phyloP scores from a whole-genome alignment of 2,329 filamentous ascomycete genomes.

The Pyricularia pennisetigena region DNA sequence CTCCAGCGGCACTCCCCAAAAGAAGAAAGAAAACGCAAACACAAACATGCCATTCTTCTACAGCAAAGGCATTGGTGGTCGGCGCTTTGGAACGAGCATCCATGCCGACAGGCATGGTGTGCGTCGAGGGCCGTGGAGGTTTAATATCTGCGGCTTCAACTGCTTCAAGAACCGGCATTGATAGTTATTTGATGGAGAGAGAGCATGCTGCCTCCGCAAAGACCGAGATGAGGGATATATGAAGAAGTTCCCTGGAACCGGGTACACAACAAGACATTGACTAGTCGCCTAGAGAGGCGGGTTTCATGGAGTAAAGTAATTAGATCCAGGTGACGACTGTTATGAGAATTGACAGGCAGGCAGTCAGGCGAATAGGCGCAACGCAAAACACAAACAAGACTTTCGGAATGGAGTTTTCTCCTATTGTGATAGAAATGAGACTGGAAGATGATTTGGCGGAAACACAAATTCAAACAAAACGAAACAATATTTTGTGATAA shows the following conservation, averaged over 20 bases:
- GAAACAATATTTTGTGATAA: no score
- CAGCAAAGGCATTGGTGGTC: slow-evolving; percentile 33
- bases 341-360: no score
- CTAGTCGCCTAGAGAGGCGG: background rate
- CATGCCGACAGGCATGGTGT: slow-evolving; percentile 34
- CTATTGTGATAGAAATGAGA: background rate
- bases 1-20: no score
- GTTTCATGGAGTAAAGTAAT: no score
- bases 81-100: slow-evolving; percentile 40
- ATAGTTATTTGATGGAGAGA: background rate
- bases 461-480: background rate
- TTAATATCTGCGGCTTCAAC: slow-evolving; percentile 38
- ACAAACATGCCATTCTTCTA: slow-evolving; percentile 35
- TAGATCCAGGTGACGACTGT: no score
- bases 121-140: slow-evolving; percentile 38
- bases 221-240: no score
- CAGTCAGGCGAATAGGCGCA: no score
- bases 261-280: no score
- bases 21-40: no score
- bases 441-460: background rate
- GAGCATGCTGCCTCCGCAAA: background rate
- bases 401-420: background rate
- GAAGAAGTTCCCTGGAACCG: no score
- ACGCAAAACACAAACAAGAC: no score
- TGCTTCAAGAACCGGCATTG: slow-evolving; percentile 28